Evolutionary conservation across 306 rosid genomes (phyloP), one percentile per base, ranked within the genome.

Genomic region (Dalbergia cochinchinensis): DNA sequence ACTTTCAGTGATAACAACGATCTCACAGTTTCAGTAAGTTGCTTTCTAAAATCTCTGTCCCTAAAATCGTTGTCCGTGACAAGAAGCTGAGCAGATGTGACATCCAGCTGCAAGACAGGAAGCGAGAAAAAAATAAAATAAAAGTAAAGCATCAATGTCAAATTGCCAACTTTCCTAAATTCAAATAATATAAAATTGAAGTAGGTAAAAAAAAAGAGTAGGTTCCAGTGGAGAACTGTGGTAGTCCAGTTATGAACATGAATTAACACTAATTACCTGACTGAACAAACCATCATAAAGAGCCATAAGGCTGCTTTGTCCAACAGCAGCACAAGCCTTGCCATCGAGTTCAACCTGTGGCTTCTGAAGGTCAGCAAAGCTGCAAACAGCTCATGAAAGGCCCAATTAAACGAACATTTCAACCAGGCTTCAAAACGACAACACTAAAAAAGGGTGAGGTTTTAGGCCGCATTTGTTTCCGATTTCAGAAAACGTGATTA

Each of bases 321-420:
- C 99, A 86, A 93, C 98, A 80, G 99, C 98, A 13, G 98, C 98
- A 79, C 99, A 96, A 19, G 99, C 99, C 83, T 96, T 96, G 71
- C 99, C 98, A 83, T 96, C 99, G 78, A 96, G 83, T 74, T 93
- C 99, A 85, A 81, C 88, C 88, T 93, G 98, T 65, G 98, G 99
- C 80, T 90, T 96, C 78, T 96, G 98, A 74, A 96, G 98, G 83
- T 96, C 98, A 83, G 98, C 97, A 85, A 96, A 93, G 81, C 99
- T 93, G 86, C 82, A 82, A 45, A 51, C 57, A 79, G 41, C 37
- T 54, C 41, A 84, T 33, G 34, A 45, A 80, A 69, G 5, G 69
- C 66, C 54, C 65, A 73, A 70, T 26, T 48, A 70, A 70, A 73
- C 60, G 51, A 65, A 34, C 39, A 64, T 63, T 65, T 62, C 58